A percentile compares a stretch with the other conserved stretches of the same genome.
These are phyloP conservation scores for Podospora comata DNA, from an alignment of 495 filamentous ascomycete genomes.

Conservation along the genomic window DNA sequence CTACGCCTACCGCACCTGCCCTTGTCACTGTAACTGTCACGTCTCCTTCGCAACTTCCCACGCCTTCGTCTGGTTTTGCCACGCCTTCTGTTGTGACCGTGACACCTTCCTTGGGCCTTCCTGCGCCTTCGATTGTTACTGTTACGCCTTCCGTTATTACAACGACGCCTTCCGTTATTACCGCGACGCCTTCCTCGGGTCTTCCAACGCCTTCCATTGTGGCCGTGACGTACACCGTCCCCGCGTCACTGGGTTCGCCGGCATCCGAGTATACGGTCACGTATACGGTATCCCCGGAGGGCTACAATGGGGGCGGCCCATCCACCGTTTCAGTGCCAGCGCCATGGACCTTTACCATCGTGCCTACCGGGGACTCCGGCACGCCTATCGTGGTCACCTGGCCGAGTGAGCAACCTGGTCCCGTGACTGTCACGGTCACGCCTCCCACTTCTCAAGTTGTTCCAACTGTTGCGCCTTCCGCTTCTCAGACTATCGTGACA, in stretches of 20 bases:
- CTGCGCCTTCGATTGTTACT: not conserved
- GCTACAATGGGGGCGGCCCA: not conserved
- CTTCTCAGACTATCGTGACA: not conserved
- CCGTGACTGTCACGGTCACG: slow-evolving; percentile 4
- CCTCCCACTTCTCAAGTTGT: not conserved
- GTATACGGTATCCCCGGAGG: not conserved
- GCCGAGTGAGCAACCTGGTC: not conserved
- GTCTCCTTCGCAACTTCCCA: not conserved
- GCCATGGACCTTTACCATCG: slow-evolving; percentile 1
- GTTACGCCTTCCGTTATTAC: not conserved
- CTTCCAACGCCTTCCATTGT: not conserved
- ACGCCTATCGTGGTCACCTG: slow-evolving; percentile 1
- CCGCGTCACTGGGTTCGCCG: not conserved
- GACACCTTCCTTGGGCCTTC: not conserved
- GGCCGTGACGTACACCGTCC: not conserved
- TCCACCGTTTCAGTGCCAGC: not conserved
- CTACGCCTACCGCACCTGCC: not conserved
- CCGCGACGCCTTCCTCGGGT: not conserved
- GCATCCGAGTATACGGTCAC: not conserved
- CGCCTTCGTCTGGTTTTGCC: not conserved
- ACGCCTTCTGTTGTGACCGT: not conserved
- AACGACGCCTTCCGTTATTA: not conserved
- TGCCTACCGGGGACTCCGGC: not conserved
- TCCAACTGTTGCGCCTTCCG: not conserved
- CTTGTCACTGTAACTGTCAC: not conserved